phyloP scores from a whole-genome alignment of 805 yeast genomes.

The Candida railenensis region DNA sequence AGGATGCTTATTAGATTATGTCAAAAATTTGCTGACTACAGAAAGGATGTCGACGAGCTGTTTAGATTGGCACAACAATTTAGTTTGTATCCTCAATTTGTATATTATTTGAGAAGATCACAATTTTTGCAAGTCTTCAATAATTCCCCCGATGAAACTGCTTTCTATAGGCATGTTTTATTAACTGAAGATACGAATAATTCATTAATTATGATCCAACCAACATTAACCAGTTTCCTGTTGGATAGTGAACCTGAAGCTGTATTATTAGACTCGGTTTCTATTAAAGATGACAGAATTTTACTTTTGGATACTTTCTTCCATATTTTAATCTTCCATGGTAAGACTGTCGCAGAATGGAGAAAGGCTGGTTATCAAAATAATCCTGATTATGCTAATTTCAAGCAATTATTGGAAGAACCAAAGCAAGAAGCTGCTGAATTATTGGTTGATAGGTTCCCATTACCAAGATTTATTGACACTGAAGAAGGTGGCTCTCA shows the following conservation, averaged over 20 bases:
- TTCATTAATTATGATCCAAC: constrained; percentile 96
- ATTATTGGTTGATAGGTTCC: constrained; percentile 89
- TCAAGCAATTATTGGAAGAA: constrained; percentile 80
- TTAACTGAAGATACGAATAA: constrained; percentile 90
- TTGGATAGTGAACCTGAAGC: constrained; percentile 82
- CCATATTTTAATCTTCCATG: constrained; percentile 94
- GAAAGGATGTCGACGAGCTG: constrained; percentile 78
- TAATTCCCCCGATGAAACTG: constrained; percentile 98
- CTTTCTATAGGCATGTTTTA: constrained; percentile 90
- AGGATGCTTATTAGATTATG: constrained; percentile 86
- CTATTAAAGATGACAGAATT: constrained; percentile 85
- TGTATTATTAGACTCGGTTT: constrained; percentile 88
- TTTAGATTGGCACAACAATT: constrained; percentile 84
- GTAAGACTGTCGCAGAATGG: constrained; percentile 94
- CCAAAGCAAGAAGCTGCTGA: constrained; percentile 93
- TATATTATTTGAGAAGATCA: constrained; percentile 92
- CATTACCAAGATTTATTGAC: constrained; percentile 94
- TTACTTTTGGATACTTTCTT: constrained; percentile 91
- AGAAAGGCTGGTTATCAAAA: constrained; percentile 93
- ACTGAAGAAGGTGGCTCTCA: constrained; percentile 99
- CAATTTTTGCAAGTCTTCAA: constrained; percentile 95
- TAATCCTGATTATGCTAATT: constrained; percentile 83
- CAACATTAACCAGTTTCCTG: constrained; percentile 84
- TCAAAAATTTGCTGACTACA: constrained; percentile 90
- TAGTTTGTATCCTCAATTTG: constrained; percentile 90